Conservation (phyloP, 768 basidiomycete genomes). For the Phylloporus sp. region DNA sequence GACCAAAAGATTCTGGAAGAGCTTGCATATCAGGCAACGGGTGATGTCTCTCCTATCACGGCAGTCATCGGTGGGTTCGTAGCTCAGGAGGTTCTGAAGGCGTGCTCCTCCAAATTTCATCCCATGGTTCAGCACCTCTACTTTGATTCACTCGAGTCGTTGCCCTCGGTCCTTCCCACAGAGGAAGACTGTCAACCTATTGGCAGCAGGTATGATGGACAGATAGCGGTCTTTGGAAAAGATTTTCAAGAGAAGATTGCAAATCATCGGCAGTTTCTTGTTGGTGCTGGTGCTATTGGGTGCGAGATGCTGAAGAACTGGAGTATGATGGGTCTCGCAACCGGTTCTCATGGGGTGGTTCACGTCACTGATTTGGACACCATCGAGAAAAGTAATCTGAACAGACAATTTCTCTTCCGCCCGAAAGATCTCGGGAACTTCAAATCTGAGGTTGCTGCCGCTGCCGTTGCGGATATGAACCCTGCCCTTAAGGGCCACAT, state of each 20-base stretch:
- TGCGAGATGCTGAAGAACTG: slow-evolving; percentile 99
- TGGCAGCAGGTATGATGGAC: slow-evolving; percentile 86
- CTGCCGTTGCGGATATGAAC: slow-evolving; percentile 95
- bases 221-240: slow-evolving; percentile 95
- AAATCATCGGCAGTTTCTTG: slow-evolving; percentile 90
- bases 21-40: slow-evolving; percentile 86
- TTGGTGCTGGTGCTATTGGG: slow-evolving; percentile 98
- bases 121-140: slow-evolving; percentile 94
- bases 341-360: slow-evolving; percentile 73
- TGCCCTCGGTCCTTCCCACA: slow-evolving; percentile 70
- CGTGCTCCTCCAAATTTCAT: slow-evolving; percentile 96
- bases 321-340: slow-evolving; percentile 96
- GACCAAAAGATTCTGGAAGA: slow-evolving; percentile 82
- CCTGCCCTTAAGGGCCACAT: slow-evolving; percentile 85
- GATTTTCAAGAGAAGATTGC: slow-evolving; percentile 89
- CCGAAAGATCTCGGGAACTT: slow-evolving; percentile 95
- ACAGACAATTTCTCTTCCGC: slow-evolving; percentile 97
- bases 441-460: slow-evolving; percentile 91
- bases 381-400: slow-evolving; percentile 98
- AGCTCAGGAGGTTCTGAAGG: slow-evolving; percentile 96
- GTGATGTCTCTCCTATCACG: slow-evolving; percentile 84
- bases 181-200: slow-evolving; percentile 82
- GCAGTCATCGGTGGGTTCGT: slow-evolving; percentile 97
- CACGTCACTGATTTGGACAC: slow-evolving; percentile 97
- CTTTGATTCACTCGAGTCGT: slow-evolving; percentile 95